A percentile compares a stretch with the other conserved stretches of the same genome.
These are phyloP conservation scores for Malus asiatica DNA, from an alignment of 306 rosid species.

Conservation along the genomic window DNA sequence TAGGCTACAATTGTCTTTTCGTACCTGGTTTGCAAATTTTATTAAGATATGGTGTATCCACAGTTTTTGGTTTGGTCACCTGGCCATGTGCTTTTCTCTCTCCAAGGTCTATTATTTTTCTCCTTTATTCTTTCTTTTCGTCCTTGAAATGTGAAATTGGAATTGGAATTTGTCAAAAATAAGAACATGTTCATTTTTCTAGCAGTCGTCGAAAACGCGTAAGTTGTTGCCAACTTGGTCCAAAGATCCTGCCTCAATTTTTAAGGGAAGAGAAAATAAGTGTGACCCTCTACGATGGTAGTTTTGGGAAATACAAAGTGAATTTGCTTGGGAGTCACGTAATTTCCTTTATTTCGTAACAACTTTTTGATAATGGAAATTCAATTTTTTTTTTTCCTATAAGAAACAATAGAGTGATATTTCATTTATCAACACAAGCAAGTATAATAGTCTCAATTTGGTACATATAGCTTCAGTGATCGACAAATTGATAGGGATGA, in stretches of 20 bases:
- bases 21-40: background rate
- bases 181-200: background rate
- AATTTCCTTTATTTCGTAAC: background rate
- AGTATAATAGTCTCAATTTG: no score
- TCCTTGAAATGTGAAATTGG: background rate
- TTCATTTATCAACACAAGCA: no score
- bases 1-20: background rate
- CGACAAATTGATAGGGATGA: no score
- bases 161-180: background rate
- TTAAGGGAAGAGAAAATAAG: background rate
- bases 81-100: background rate
- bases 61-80: background rate
- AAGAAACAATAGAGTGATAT: no score
- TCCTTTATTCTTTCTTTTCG: no score
- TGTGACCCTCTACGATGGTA: background rate
- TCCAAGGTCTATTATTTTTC: background rate
- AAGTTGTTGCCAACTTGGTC: background rate
- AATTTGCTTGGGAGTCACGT: background rate
- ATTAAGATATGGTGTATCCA: background rate
- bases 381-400: no score
- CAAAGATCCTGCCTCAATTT: background rate
- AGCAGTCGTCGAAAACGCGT: background rate
- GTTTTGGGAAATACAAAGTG: background rate
- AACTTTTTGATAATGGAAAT: background rate
- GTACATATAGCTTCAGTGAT: no score